These are phyloP conservation scores for Metschnikowia noctiluminum DNA, from an alignment of 805 yeast genomes.

Conservation along the genomic window DNA sequence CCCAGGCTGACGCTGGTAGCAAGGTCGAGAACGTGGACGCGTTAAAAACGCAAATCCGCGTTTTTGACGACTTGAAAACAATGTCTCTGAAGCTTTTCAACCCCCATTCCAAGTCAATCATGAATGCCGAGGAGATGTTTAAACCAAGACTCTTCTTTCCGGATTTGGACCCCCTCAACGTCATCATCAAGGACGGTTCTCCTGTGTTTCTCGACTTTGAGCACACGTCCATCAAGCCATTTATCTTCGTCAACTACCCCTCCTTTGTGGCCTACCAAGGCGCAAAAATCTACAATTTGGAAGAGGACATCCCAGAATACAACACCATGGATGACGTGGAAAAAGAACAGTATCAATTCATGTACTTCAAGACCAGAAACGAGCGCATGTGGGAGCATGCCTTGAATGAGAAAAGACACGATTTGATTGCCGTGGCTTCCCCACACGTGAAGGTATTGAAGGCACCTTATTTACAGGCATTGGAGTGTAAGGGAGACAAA, in stretches of 20 bases:
- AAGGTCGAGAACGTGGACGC: constrained; percentile 40
- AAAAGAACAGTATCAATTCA: constrained; percentile 77
- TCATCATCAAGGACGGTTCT: constrained; percentile 43
- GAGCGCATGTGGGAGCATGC: constrained; percentile 84
- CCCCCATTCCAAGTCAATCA: constrained; percentile 50
- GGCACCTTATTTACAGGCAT: constrained; percentile 58
- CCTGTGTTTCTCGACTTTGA: constrained; percentile 78
- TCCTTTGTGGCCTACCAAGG: constrained; percentile 84
- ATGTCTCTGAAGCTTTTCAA: constrained; percentile 61
- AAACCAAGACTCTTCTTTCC: constrained; percentile 75
- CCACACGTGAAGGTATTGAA: constrained; percentile 78
- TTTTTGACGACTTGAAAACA: constrained; percentile 57
- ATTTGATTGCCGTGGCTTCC: constrained; percentile 74
- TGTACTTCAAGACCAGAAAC: constrained; percentile 86
- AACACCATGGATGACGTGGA: constrained; percentile 66
- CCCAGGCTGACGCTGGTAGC: constrained; percentile 51
- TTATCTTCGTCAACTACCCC: constrained; percentile 74
- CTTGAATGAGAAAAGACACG: constrained; percentile 60
- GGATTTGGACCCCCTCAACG: constrained; percentile 90
- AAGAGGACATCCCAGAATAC: constrained; percentile 71
- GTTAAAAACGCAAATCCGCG: constrained; percentile 49
- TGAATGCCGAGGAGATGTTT: constrained; percentile 58
- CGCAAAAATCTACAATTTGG: constrained; percentile 74
- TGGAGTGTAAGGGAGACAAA: constrained; percentile 53
- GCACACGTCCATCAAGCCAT: constrained; percentile 76